Conservation (phyloP, 108 stramenopile species). For the Cyclotella baltica region DNA sequence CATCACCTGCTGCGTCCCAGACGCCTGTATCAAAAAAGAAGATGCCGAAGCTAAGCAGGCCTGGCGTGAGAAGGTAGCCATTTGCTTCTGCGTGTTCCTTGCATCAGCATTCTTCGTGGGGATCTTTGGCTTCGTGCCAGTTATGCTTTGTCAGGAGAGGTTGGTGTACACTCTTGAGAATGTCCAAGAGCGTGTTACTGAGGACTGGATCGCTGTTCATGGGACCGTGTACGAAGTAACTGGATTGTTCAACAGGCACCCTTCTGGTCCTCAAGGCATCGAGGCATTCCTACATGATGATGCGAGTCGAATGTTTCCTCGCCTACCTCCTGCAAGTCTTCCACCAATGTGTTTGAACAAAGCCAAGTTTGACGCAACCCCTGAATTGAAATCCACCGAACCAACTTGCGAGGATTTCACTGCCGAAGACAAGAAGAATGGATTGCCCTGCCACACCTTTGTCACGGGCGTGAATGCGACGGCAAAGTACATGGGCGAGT, state of each 20-base stretch:
- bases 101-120: constrained; percentile 51
- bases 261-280: constrained; percentile 49
- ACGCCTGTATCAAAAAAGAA: constrained; percentile 43
- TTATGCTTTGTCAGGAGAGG: constrained; percentile 54
- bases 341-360: constrained; percentile 48
- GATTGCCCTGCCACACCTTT: constrained; percentile 57
- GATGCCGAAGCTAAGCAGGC: constrained; percentile 66
- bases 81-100: constrained; percentile 56
- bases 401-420: constrained; percentile 43
- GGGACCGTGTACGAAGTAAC: constrained; percentile 57
- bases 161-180: constrained; percentile 49
- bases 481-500: constrained; percentile 54
- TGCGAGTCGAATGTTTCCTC: constrained; percentile 58
- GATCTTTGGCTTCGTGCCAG: constrained; percentile 57
- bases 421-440: constrained; percentile 48
- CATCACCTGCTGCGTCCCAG: constrained; percentile 52
- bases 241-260: constrained; percentile 49
- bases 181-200: constrained; percentile 35
- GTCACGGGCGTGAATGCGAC: constrained; percentile 47
- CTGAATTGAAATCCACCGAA: constrained; percentile 22
- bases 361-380: constrained; percentile 43
- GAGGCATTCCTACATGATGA: constrained; percentile 59
- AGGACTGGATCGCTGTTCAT: constrained; percentile 50
- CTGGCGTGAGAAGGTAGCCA: constrained; percentile 69
- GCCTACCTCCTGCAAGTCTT: constrained; percentile 47